Evolutionary conservation across 1,139 yeast genomes (phyloP).

Genomic region (Lodderomyces oxycetoniae): DNA sequence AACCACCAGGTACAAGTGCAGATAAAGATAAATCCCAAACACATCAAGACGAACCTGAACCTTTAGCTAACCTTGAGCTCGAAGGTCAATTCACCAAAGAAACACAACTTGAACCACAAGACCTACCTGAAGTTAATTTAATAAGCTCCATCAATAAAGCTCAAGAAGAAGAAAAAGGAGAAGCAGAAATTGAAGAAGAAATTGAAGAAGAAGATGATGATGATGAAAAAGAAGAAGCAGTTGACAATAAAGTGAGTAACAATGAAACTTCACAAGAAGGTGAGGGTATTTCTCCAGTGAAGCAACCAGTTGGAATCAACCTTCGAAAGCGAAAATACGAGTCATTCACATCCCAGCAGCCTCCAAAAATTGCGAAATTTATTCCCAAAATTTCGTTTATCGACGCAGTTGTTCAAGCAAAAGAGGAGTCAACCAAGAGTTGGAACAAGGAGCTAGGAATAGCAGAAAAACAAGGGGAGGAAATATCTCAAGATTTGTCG

Average conservation of each 20-base stretch:
- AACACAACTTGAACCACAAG: neutral
- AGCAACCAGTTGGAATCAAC: neutral
- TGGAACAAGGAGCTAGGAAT: conserved; percentile 30
- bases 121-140: neutral
- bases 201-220: neutral
- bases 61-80: neutral
- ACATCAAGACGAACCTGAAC: neutral
- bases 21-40: neutral
- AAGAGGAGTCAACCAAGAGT: conserved; percentile 22
- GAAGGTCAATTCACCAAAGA: conserved; percentile 1
- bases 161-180: neutral
- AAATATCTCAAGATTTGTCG: conserved; percentile 12
- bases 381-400: conserved; percentile 20
- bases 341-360: conserved; percentile 3
- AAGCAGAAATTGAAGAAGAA: neutral
- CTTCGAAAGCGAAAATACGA: conserved; percentile 6
- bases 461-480: conserved; percentile 12
- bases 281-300: neutral
- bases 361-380: conserved; percentile 15
- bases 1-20: conserved; percentile 1
- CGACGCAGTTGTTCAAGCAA: conserved; percentile 34
- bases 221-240: neutral
- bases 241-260: neutral
- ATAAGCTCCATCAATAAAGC: neutral
- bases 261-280: conserved; percentile 1